These are phyloP conservation scores for Fragilaria radians DNA, from an alignment of 108 stramenopile species.

Conservation along the genomic window DNA sequence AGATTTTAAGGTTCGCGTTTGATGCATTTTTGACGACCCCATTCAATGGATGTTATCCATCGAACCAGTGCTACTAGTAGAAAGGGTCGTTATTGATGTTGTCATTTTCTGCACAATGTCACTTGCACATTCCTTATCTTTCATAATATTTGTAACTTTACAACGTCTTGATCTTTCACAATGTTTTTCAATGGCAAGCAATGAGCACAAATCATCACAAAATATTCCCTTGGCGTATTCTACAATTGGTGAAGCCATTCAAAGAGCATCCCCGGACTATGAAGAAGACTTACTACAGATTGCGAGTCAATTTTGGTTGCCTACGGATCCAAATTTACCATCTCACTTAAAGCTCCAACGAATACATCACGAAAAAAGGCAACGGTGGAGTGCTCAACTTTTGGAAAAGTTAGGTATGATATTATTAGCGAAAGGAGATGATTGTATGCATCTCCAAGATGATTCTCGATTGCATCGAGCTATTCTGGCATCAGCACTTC, in stretches of 20 bases:
- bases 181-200: too few species aligned
- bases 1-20: too few species aligned
- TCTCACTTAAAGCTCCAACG: slow-evolving; percentile 44
- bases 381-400: slow-evolving; percentile 50
- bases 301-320: slow-evolving; percentile 40
- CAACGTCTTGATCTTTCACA: too few species aligned
- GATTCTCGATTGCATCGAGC: slow-evolving; percentile 25
- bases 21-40: too few species aligned
- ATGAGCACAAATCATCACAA: too few species aligned
- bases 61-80: too few species aligned
- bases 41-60: too few species aligned
- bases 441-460: neutral
- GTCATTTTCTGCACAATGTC: too few species aligned
- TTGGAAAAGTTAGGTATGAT: slow-evolving; percentile 35
- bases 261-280: slow-evolving; percentile 3
- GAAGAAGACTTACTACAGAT: slow-evolving; percentile 13
- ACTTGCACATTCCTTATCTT: too few species aligned
- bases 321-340: slow-evolving; percentile 44
- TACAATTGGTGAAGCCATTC: slow-evolving; percentile 25
- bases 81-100: too few species aligned
- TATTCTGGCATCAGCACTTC: slow-evolving; percentile 37
- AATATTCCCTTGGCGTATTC: too few species aligned
- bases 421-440: neutral
- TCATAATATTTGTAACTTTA: too few species aligned
- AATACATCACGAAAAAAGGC: slow-evolving; percentile 63